Base-by-base conservation (phyloP, 140 eudicot species). In the Cichorium intybus region DNA sequence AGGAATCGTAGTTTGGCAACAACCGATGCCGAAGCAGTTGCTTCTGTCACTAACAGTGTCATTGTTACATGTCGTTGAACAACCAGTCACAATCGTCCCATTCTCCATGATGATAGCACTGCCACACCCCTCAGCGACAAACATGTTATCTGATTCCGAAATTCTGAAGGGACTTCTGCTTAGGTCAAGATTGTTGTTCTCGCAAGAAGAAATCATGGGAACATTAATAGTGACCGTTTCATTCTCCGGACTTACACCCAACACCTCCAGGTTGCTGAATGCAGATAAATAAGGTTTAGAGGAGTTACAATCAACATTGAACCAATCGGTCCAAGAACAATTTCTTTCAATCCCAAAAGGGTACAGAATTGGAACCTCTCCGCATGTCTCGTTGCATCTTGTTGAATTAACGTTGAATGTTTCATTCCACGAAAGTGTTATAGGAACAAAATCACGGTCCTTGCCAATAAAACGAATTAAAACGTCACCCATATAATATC, bases 1-100 rank as follows among this genome's bases (percentile, higher is more conserved):
- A 5, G 59, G 70, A 64, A 64, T 33, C 0, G 29, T 26, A 2
- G 70, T 16, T 47, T 46, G 58, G 29, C 70, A 64, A 48, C 70
- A 64, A 64, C 27, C 28, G 21, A n/a, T 11, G 45, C 70, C 70
- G 47, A n/a, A 17, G 3, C 70, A 64, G 6, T 31, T 21, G 7
- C 14, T 27, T 10, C 22, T 62, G 18, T 28, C 24, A 7, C 45
- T n/a, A 47, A 16, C 5, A 7, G 21, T 41, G 10, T 35, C 41
- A 17, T 33, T 18, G 6, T 9, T 10, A 33, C 70, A 64, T 16
- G 39, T 64, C 6, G 70, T 1, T 33, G 70, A 64, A 47, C 70
- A 64, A 2, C 70, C 70, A 26, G 27, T n/a, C 45, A 64, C 6
- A 10, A 27, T 15, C 26, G 1, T 47, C 11, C 47, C 37, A 1